These are phyloP conservation scores for Hawksworthiomyces lignivorus DNA, from an alignment of 2,329 filamentous ascomycete genomes.

Conservation along the genomic window DNA sequence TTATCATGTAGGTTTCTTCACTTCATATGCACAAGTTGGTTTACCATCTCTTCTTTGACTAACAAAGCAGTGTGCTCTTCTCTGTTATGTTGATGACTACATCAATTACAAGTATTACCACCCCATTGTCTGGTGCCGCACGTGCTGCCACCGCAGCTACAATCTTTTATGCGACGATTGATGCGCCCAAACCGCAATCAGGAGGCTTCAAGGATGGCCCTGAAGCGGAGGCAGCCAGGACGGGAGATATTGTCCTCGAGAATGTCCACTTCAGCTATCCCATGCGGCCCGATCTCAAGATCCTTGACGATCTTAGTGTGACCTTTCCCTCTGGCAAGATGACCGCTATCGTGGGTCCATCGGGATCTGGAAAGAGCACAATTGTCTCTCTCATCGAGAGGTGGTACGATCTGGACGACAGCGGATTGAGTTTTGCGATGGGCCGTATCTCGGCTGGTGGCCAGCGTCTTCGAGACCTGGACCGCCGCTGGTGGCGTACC, in stretches of 20 bases:
- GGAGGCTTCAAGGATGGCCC: slow-evolving; percentile 32
- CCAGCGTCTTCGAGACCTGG: slow-evolving; percentile 34
- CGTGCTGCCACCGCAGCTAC: slow-evolving; percentile 48
- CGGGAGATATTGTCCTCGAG: slow-evolving; percentile 49
- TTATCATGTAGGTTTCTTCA: slow-evolving; percentile 27
- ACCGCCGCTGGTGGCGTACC: slow-evolving; percentile 50
- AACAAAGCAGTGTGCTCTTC: slow-evolving; percentile 43
- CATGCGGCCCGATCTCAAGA: slow-evolving; percentile 35
- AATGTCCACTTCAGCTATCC: slow-evolving; percentile 63
- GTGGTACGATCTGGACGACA: slow-evolving; percentile 57
- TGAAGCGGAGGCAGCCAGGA: slow-evolving; percentile 32
- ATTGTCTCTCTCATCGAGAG: slow-evolving; percentile 62
- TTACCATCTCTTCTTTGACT: too few species aligned
- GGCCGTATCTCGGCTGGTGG: slow-evolving; percentile 17
- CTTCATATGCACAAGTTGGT: too few species aligned
- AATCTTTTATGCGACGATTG: slow-evolving; percentile 47
- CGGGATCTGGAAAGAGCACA: slow-evolving; percentile 77
- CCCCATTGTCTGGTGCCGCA: slow-evolving; percentile 46
- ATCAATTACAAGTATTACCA: slow-evolving; percentile 47
- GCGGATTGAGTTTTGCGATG: slow-evolving; percentile 17
- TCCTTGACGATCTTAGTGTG: slow-evolving; percentile 43
- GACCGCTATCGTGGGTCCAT: slow-evolving; percentile 73
- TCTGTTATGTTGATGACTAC: slow-evolving; percentile 52
- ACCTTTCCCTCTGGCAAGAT: slow-evolving; percentile 59
- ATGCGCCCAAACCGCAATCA: slow-evolving; percentile 29